Evolutionary conservation across 1,139 yeast genomes (phyloP).

Genomic region (Spencermartinsiella ligniputridi): DNA sequence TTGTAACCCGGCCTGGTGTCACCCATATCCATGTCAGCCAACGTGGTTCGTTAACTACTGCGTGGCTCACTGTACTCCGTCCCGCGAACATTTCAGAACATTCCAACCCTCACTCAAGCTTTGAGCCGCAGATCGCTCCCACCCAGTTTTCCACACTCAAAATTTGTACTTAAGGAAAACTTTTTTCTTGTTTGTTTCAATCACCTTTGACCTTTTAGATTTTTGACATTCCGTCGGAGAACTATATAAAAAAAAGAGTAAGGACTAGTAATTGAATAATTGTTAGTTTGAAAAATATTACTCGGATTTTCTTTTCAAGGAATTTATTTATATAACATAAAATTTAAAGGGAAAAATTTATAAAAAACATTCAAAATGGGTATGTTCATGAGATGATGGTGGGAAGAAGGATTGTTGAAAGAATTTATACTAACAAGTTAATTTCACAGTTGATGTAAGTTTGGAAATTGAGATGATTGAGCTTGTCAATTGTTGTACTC

Average conservation of each 20-base stretch:
- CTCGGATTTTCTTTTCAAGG: not conserved
- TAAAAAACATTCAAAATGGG: slow-evolving; percentile 30
- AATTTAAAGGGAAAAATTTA: slow-evolving; percentile 13
- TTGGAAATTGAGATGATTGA: too few relatives aligned
- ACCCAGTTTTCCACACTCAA: too few relatives aligned
- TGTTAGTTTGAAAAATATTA: not conserved
- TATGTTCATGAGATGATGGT: slow-evolving; percentile 17
- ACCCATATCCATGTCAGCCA: too few relatives aligned
- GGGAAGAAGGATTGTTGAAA: too few relatives aligned
- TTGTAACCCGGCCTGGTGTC: too few relatives aligned
- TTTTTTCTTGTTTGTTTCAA: not conserved
- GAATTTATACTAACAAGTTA: slow-evolving; percentile 22
- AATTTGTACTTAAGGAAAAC: too few relatives aligned
- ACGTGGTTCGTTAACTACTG: too few relatives aligned
- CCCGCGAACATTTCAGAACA: not conserved
- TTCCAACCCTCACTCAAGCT: not conserved
- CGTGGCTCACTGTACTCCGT: too few relatives aligned
- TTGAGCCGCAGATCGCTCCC: too few relatives aligned
- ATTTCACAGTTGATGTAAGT: slow-evolving; percentile 37
- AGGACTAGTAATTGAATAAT: not conserved
- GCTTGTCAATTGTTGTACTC: too few relatives aligned
- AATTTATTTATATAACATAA: slow-evolving; percentile 3
- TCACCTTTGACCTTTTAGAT: not conserved
- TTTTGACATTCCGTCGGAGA: not conserved
- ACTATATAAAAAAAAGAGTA: not conserved